phyloP scores from a whole-genome alignment of 1,284 basidiomycete species.

The Tilletiopsis washingtonensis region DNA sequence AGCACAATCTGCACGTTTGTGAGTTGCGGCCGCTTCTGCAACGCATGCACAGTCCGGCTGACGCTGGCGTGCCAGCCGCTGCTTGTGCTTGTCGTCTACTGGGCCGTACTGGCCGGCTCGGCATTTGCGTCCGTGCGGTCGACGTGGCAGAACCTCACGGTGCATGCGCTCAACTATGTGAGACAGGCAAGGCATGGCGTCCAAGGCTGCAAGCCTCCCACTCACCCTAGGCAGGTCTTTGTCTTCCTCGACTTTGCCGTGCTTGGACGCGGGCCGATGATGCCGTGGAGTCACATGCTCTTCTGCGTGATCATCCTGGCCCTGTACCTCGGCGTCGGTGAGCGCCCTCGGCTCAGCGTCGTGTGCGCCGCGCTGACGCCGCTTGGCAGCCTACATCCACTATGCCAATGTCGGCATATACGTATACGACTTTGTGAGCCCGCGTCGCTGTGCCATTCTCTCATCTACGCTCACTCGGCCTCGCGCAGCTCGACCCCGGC shows the following conservation, averaged over 20 bases:
- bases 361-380: not conserved
- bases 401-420: conserved; percentile 9
- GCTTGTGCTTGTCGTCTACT: conserved; percentile 62
- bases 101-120: conserved; percentile 55
- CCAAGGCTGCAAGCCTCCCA: too few species aligned
- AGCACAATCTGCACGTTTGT: conserved; percentile 11
- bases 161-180: conserved; percentile 63
- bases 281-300: conserved; percentile 56
- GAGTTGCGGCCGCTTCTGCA: not conserved
- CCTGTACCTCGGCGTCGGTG: conserved; percentile 56
- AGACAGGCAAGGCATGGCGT: too few species aligned
- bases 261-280: conserved; percentile 51
- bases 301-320: conserved; percentile 54
- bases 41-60: too few species aligned
- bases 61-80: conserved; percentile 52
- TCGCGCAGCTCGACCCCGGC: too few species aligned
- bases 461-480: too few species aligned
- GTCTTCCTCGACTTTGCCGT: conserved; percentile 59
- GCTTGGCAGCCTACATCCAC: conserved; percentile 18
- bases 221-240: too few species aligned
- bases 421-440: conserved; percentile 26
- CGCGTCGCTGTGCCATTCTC: too few species aligned
- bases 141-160: conserved; percentile 59
- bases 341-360: not conserved
- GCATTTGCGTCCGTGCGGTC: conserved; percentile 47